A percentile compares a stretch with the other conserved stretches of the same genome.
These are phyloP conservation scores for Pythium dissotocum DNA, from an alignment of 352 stramenopile species.

Conservation along the genomic window DNA sequence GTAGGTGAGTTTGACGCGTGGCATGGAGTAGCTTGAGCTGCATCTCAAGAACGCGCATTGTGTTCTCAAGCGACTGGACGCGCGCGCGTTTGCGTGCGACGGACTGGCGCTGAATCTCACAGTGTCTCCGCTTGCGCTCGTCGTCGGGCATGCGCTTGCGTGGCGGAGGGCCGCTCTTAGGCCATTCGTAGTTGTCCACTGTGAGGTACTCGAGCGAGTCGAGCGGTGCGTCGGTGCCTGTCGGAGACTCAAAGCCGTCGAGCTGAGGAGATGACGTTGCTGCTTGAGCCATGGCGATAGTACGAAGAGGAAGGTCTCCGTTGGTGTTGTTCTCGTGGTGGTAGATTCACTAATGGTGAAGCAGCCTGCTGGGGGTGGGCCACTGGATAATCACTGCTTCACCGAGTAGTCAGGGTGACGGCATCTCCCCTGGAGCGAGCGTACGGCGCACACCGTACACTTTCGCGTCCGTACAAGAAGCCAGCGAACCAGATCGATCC, in stretches of 20 bases:
- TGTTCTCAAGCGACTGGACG: neutral
- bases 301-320: too few species aligned
- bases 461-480: neutral
- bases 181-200: constrained; percentile 10
- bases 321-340: too few species aligned
- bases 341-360: too few species aligned
- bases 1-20: too few species aligned
- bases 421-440: too few species aligned
- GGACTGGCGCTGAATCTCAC: constrained; percentile 14
- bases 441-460: too few species aligned
- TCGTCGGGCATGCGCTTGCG: constrained; percentile 4
- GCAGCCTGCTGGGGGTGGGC: too few species aligned
- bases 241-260: neutral
- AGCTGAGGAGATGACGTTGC: neutral
- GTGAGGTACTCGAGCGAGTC: constrained; percentile 15
- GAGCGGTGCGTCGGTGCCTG: neutral
- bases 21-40: neutral
- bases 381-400: too few species aligned
- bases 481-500: neutral
- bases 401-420: too few species aligned
- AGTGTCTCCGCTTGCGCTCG: constrained; percentile 11
- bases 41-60: neutral
- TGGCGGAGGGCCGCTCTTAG: neutral
- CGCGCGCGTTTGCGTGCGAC: constrained; percentile 1
- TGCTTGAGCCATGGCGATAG: too few species aligned